phyloP scores from a whole-genome alignment of 225 moss, liverwort and hornwort species.

The Pleurozium schreberi region DNA sequence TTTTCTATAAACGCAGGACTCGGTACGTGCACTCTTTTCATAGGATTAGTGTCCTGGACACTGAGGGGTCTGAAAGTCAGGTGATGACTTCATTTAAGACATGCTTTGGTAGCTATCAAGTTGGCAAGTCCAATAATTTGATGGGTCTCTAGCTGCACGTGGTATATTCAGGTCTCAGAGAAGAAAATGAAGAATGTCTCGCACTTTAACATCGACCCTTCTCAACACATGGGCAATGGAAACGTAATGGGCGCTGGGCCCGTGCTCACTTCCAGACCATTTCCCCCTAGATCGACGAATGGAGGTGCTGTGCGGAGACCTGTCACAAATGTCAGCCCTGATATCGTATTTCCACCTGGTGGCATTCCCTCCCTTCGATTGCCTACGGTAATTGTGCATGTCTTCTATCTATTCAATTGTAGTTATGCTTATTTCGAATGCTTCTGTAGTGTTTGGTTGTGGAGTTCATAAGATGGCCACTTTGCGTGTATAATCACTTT shows the following conservation, averaged over 20 bases:
- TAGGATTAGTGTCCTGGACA: background rate
- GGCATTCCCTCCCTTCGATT: conserved; percentile 77
- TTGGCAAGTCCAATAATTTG: conserved; percentile 27
- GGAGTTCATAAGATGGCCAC: background rate
- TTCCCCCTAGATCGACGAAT: conserved; percentile 34
- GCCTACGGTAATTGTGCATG: conserved; percentile 27
- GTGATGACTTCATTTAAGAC: conserved; percentile 10
- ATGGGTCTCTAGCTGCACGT: conserved; percentile 17
- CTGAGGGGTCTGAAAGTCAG: conserved; percentile 18
- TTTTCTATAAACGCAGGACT: background rate
- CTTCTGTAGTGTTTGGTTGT: background rate
- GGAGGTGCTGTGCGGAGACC: conserved; percentile 41
- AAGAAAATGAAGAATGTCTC: conserved; percentile 94
- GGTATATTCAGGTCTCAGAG: conserved; percentile 77
- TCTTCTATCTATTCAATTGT: background rate
- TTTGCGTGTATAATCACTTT: background rate
- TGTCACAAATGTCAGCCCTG: conserved; percentile 44
- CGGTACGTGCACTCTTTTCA: background rate
- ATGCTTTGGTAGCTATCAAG: conserved; percentile 7
- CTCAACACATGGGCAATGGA: conserved; percentile 65
- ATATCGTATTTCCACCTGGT: conserved; percentile 66
- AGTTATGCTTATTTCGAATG: background rate
- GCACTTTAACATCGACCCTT: conserved; percentile 77
- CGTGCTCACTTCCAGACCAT: conserved; percentile 34
- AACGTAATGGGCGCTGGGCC: conserved; percentile 31